Base-by-base conservation (phyloP, 257 asterid species). In the Solanum phureja region DNA sequence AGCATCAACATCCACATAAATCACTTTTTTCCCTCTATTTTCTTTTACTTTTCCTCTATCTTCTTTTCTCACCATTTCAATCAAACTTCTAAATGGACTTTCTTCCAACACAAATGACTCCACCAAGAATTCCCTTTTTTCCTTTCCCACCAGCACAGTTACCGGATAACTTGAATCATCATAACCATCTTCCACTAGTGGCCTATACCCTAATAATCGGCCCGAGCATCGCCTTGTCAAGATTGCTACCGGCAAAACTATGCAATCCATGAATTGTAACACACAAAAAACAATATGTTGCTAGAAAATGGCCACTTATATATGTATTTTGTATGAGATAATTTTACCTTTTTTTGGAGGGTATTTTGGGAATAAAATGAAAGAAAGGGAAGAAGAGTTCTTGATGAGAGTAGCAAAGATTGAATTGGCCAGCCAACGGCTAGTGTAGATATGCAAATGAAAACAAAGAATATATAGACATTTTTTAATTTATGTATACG, bases 1-100 rank as follows among this genome's bases (percentile, higher is more conserved):
- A 29, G 92, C 91, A 88, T 92, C 93, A 21, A 92, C 91, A 73
- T 90, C 91, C 74, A 89, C 92, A 62, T 76, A 89, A n/a, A 92
- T 88, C 21, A 90, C 89, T 66, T 92, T 89, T 44, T 90, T 86
- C 2, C 40, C 76, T n/a, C 88, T 85, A 37, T 71, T 27, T 19
- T 85, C 31, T 31, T 46, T 6, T 8, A 85, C 87, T 40, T 71
- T 83, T 37, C 88, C 91, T 69, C 62, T 56, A 7, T 88, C 87
- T 37, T 88, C 86, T 86, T 90, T 87, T 83, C 52, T 86, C 81
- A 88, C 89, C 82, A 90, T 90, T 24, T 90, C 92, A 40, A 90
- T 87, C 83, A 91, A 79, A 49, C 42, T 86, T 82, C 90, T 35
- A 33, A 91, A 90, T 23, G 92, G 92, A 62, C 66, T 87, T 74